These are phyloP conservation scores for Amanita fuliginea DNA, from an alignment of 768 basidiomycete genomes.

Conservation along the genomic window DNA sequence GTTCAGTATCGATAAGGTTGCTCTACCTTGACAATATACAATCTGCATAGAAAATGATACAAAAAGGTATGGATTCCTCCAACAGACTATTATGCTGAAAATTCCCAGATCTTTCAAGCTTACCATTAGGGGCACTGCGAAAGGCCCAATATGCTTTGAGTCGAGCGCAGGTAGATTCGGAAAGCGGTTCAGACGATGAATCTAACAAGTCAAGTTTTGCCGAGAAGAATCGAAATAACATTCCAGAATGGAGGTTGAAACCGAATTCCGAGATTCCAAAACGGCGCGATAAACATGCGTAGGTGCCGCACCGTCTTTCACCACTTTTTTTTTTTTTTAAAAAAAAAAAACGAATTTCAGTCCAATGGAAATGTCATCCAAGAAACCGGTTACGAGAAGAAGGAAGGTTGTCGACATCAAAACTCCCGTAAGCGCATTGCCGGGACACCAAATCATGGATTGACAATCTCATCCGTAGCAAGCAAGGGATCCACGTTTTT, in stretches of 20 bases:
- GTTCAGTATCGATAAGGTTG: not conserved
- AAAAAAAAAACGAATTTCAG: slow-evolving; percentile 34
- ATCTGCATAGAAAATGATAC: slow-evolving; percentile 14
- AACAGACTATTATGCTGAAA: not conserved
- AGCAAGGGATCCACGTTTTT: slow-evolving; percentile 81
- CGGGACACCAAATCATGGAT: slow-evolving; percentile 1
- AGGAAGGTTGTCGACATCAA: slow-evolving; percentile 60
- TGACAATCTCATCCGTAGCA: slow-evolving; percentile 33
- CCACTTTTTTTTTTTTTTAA: too few relatives aligned
- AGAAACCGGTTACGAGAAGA: slow-evolving; percentile 68
- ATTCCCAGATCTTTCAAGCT: slow-evolving; percentile 37
- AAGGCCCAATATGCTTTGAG: slow-evolving; percentile 51
- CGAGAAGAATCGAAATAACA: slow-evolving; percentile 18
- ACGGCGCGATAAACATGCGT: slow-evolving; percentile 82
- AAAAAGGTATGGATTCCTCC: slow-evolving; percentile 13
- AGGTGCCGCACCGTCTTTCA: slow-evolving; percentile 20
- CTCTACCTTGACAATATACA: not conserved
- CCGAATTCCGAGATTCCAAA: slow-evolving; percentile 39
- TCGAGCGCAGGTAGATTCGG: slow-evolving; percentile 26
- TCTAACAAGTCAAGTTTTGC: not conserved
- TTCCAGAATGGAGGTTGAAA: slow-evolving; percentile 30
- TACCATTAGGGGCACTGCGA: slow-evolving; percentile 56
- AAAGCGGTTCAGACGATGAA: slow-evolving; percentile 19
- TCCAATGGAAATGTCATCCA: slow-evolving; percentile 75
- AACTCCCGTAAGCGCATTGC: slow-evolving; percentile 37